A percentile compares a stretch with the other conserved stretches of the same genome.
Evolutionary conservation across 2,329 filamentous ascomycete genomes (phyloP).

Genomic region (Daldinia sp.): DNA sequence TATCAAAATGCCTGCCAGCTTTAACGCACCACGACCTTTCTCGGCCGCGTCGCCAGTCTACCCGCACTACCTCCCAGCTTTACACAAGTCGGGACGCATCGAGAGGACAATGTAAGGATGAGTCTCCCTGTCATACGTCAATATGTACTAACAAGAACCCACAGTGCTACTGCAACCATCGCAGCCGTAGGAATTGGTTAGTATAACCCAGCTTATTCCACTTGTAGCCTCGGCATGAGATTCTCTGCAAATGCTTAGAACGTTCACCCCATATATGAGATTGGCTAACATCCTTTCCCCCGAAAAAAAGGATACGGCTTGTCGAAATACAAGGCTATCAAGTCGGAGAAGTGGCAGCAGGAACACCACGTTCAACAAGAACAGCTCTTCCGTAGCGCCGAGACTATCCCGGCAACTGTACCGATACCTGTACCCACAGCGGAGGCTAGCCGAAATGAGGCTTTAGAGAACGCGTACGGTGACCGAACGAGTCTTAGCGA

Average conservation of each 20-base stretch:
- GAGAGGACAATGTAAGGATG: conserved; percentile 51
- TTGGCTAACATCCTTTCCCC: conserved; percentile 6
- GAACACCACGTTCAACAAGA: conserved; percentile 41
- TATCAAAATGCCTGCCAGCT: conserved; percentile 36
- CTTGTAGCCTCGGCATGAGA: neutral
- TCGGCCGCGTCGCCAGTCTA: conserved; percentile 54
- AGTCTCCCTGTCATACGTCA: neutral
- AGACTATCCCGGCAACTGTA: conserved; percentile 45
- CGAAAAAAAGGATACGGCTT: conserved; percentile 48
- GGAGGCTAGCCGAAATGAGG: conserved; percentile 51
- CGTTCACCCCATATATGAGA: neutral
- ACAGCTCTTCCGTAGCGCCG: conserved; percentile 47
- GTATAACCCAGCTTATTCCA: conserved; percentile 7
- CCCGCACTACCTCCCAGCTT: conserved; percentile 51
- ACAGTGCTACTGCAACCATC: conserved; percentile 50
- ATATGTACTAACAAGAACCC: conserved; percentile 37
- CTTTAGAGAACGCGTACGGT: conserved; percentile 63
- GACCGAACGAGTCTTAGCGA: conserved; percentile 62
- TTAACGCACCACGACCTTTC: conserved; percentile 47
- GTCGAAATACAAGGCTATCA: conserved; percentile 47
- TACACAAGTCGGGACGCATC: conserved; percentile 49
- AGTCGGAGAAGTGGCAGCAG: conserved; percentile 40
- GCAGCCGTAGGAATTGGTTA: conserved; percentile 52
- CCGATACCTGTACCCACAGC: conserved; percentile 49
- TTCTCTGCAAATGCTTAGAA: neutral